These are phyloP conservation scores for Zoysia japonica DNA, from an alignment of 176 grass and related monocot species.

Conservation along the genomic window DNA sequence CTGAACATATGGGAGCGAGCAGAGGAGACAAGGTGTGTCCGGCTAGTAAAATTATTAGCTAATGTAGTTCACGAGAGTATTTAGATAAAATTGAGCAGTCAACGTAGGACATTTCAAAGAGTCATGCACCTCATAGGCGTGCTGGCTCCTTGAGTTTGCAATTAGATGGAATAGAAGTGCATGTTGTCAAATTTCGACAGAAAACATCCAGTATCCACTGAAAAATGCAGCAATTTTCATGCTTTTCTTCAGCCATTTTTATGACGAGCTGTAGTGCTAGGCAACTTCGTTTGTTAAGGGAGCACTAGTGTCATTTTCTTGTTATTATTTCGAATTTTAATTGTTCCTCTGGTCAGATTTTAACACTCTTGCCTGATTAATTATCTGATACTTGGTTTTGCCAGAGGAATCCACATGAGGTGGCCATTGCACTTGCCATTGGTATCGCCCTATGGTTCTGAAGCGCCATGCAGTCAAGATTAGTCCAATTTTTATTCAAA, in stretches of 20 bases:
- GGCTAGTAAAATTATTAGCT: constrained; percentile 36
- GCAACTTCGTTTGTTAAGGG: background rate
- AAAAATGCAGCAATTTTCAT: background rate
- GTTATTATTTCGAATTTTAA: background rate
- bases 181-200: background rate
- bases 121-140: constrained; percentile 1
- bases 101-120: constrained; percentile 1
- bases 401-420: constrained; percentile 50
- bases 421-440: constrained; percentile 36
- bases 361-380: constrained; percentile 19
- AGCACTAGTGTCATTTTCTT: background rate
- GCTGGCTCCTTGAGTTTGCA: constrained; percentile 2
- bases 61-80: constrained; percentile 10
- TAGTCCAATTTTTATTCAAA: background rate
- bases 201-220: background rate
- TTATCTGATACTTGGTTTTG: constrained; percentile 18
- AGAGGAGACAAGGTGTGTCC: constrained; percentile 66
- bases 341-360: background rate
- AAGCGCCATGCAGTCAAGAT: constrained; percentile 26
- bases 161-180: background rate
- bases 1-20: constrained; percentile 48
- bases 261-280: background rate
- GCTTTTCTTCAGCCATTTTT: background rate
- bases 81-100: background rate
- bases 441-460: constrained; percentile 50